Percentiles rank a stretch among this genome's conserved stretches.
These are phyloP conservation scores for Citrus medica DNA, from an alignment of 345 rosid genomes.

Conservation along the genomic window DNA sequence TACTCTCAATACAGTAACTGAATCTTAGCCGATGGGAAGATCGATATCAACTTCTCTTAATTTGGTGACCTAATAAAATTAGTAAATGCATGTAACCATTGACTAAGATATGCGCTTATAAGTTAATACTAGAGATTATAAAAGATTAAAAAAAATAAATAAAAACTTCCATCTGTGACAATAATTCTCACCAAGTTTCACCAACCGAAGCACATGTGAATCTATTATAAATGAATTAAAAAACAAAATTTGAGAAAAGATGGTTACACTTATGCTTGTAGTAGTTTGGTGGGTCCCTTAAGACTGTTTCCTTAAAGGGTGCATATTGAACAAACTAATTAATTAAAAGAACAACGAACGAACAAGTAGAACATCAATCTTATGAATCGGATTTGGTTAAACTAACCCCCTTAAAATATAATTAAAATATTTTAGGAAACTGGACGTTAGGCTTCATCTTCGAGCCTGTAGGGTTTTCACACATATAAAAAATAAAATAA, in stretches of 20 bases:
- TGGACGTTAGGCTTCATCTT: background rate
- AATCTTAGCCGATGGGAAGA: background rate
- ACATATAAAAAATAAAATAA: too few relatives aligned
- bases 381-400: background rate
- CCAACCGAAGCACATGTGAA: background rate
- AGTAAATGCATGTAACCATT: background rate
- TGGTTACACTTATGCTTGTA: background rate
- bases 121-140: background rate
- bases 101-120: background rate
- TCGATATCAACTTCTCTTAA: background rate
- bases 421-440: background rate
- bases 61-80: background rate
- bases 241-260: background rate
- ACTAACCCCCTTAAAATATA: background rate
- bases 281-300: background rate
- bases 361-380: background rate
- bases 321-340: background rate
- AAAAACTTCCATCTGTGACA: background rate
- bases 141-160: too few relatives aligned
- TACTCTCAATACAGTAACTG: too few relatives aligned
- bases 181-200: background rate
- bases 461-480: background rate
- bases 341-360: background rate
- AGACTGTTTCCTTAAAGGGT: background rate
- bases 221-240: background rate